Evolutionary conservation across 345 rosid genomes (phyloP), one percentile per base, ranked within the genome.

Genomic region (Rubroshorea leprosula): DNA sequence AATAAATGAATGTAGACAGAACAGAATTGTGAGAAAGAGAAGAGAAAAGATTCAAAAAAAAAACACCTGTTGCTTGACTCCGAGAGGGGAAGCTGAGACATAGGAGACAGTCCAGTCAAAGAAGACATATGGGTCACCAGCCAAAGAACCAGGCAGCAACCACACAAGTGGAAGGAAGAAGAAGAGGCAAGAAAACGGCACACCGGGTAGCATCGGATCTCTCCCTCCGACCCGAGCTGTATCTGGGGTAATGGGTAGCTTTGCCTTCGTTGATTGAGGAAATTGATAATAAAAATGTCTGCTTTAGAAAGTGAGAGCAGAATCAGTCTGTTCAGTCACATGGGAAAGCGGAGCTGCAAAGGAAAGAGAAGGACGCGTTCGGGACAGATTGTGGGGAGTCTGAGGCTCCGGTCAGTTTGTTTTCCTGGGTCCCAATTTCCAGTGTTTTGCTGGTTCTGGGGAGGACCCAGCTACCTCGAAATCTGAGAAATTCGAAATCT

Each of bases 61-160:
- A 22, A 47, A 29, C 24, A 85, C 97, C 94, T 83, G 84, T 44
- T 87, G 94, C 50, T 83, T 87, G 57, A 57, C 66, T 21, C 86
- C 87, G 56, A 90, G 82, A 12, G 97, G 93, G 20, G 84, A 82
- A 57, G 73, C 72, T 15, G 80, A 48, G 65, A 83, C 66, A 67
- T 87, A 90, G 47, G 97, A 87, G 67, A 90, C 84, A 24, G 89
- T 87, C 97, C 97, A 90, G 54, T 90, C 96, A 62, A 65, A 83
- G 78, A 75, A 85, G 61, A 78, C 80, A 73, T 77, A 85, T 62
- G 97, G 97, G 65, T 87, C 97, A 20, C 56, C 83, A 29, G 83
- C 94, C 2, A 58, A 75, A 51, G 72, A 77, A 59, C 58, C 60
- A 50, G 58, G 43, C 22, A 55, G 49, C 63, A 69, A 55, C 2